Evolutionary conservation across 148 eudicot genomes (phyloP), one percentile per base, ranked within the genome.

Genomic region (Camellia japonica): DNA sequence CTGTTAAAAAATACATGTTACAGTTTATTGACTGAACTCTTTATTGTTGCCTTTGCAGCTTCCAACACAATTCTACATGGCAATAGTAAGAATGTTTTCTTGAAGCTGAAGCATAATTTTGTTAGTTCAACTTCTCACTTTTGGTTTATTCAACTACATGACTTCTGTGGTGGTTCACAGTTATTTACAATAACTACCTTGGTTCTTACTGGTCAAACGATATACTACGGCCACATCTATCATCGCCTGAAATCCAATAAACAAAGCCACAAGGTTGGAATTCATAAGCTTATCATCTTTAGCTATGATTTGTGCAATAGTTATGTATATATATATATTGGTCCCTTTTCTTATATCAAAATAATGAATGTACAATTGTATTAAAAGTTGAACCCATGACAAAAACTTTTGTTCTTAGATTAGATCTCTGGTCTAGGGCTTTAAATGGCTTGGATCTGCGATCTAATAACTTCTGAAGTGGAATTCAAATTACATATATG

Each of bases 41-140:
- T 54, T 69, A 38, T 41, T 49, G 60, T 85, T 81, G 44, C 51
- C 70, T 71, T 62, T 87, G 85, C 97, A 93, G 97, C 97, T 93
- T 78, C 93, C 97, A 44, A 93, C 97, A 51, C 97, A 93, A 76
- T 88, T 84, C 80, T 93, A 93, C 81, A 90, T 80, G 88, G 97
- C 97, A 76, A 18, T 93, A 85, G 97, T 93, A 88, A 83, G 90
- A 73, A 72, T 55, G 43, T 19, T 77, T 56, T 59, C 44, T 59
- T 12, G 10, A 51, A 19, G 4, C 23, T 82, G 16, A 68, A 18
- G 16, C 6, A 11, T 56, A 44, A 52, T 15, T 59, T 30, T 15
- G 18, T 13, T 30, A 14, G 30, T 56, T 58, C 13, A 47, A 20
- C 7, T 78, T 64, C 18, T 38, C 8, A 5, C 13, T 14, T 18